phyloP scores from a whole-genome alignment of 163 green algal species.

The Chlamydomonas reinhardtii region DNA sequence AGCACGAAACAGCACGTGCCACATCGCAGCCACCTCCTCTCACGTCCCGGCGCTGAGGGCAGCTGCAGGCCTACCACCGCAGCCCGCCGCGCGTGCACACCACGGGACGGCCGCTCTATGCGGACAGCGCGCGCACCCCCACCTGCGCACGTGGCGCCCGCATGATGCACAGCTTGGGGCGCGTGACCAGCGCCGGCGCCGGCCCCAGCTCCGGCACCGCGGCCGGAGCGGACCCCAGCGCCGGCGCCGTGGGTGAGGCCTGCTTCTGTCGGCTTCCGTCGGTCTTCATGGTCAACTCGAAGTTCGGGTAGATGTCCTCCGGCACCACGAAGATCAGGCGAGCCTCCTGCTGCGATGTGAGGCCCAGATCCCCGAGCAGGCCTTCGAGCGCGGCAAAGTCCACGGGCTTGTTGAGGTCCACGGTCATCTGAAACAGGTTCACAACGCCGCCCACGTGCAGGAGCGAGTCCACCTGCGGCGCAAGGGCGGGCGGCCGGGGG shows the following conservation, averaged over 20 bases:
- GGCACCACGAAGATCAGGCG: slow-evolving; percentile 9
- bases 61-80: not conserved
- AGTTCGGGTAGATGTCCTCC: slow-evolving; percentile 3
- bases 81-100: not conserved
- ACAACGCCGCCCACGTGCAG: not conserved
- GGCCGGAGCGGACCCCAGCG: not conserved
- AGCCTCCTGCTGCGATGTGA: not conserved
- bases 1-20: no score
- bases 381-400: not conserved
- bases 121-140: slow-evolving; percentile 4
- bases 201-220: no score
- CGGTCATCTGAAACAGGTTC: slow-evolving; percentile 11
- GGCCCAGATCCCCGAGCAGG: not conserved
- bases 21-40: no score
- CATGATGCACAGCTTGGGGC: slow-evolving; percentile 18
- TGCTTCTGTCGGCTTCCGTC: not conserved
- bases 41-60: no score
- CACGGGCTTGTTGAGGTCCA: not conserved
- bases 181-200: not conserved
- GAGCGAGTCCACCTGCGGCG: slow-evolving; percentile 9
- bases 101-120: not conserved
- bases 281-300: not conserved
- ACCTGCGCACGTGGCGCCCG: not conserved
- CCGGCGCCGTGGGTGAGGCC: not conserved
- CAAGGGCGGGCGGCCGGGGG: not conserved